Percentiles rank a stretch among this genome's conserved stretches.
Evolutionary conservation across 805 yeast species (phyloP).

Genomic region (Teunomyces tritomae): DNA sequence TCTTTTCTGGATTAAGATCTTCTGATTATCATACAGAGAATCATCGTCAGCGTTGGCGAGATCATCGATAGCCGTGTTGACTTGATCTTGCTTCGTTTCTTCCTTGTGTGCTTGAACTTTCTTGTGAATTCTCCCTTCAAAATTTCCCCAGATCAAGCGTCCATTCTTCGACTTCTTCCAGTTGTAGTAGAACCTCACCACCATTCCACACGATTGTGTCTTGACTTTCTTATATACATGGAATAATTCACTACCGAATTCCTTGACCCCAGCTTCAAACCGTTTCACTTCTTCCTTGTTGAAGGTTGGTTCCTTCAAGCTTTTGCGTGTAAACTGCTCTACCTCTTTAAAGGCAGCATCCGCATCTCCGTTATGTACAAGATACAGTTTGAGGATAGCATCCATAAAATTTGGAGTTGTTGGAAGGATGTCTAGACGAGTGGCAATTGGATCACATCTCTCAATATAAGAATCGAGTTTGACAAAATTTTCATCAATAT

Average conservation of each 20-base stretch:
- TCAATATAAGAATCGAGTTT: constrained; percentile 54
- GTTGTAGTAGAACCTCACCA: constrained; percentile 82
- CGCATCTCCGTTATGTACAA: constrained; percentile 51
- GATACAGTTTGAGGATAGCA: constrained; percentile 55
- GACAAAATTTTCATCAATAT: constrained; percentile 20
- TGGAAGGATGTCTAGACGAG: constrained; percentile 49
- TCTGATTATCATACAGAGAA: constrained; percentile 61
- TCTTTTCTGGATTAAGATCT: constrained; percentile 38
- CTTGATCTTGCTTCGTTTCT: constrained; percentile 13
- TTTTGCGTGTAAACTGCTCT: constrained; percentile 49
- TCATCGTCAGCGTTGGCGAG: constrained; percentile 69
- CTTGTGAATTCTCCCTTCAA: constrained; percentile 65
- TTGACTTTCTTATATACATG: constrained; percentile 71
- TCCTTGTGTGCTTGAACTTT: constrained; percentile 37
- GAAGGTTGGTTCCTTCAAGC: constrained; percentile 77
- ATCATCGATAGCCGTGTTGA: constrained; percentile 32
- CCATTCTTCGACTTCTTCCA: constrained; percentile 90
- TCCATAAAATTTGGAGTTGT: constrained; percentile 83
- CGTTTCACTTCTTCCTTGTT: constrained; percentile 55
- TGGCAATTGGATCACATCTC: constrained; percentile 57
- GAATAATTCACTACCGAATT: constrained; percentile 74
- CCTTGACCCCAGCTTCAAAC: constrained; percentile 73
- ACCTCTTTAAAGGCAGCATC: constrained; percentile 48
- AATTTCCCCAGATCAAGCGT: constrained; percentile 76
- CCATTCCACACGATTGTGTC: constrained; percentile 69